These are phyloP conservation scores for Cystobasidium onofrii DNA, from an alignment of 768 basidiomycete genomes.

Conservation along the genomic window DNA sequence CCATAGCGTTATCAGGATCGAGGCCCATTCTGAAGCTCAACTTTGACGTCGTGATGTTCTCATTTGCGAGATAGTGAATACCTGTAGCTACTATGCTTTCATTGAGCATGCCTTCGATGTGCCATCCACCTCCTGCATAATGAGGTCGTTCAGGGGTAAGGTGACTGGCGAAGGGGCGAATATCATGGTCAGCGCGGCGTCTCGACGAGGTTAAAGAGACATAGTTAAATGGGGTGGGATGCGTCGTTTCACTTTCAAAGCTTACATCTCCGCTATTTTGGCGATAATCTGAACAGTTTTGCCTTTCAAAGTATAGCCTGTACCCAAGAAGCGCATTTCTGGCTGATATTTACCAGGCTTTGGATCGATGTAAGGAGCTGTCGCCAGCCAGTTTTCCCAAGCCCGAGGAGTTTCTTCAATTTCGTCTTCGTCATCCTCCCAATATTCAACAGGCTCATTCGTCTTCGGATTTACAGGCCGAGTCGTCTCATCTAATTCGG, in stretches of 20 bases:
- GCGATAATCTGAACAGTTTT: conserved; percentile 44
- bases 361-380: conserved; percentile 2
- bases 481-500: not conserved
- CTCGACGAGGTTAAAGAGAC: too few relatives aligned
- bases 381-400: not conserved
- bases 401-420: too few relatives aligned
- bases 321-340: not conserved
- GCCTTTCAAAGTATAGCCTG: not conserved
- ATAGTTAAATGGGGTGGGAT: too few relatives aligned
- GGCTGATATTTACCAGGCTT: not conserved
- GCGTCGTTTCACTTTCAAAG: too few relatives aligned
- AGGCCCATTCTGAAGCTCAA: conserved; percentile 44
- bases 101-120: conserved; percentile 47
- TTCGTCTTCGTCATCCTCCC: not conserved
- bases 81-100: conserved; percentile 40
- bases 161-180: conserved; percentile 24
- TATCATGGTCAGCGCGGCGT: not conserved
- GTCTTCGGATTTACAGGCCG: not conserved
- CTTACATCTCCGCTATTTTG: conserved; percentile 44
- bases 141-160: conserved; percentile 49
- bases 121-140: conserved; percentile 52
- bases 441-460: not conserved
- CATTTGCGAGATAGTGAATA: conserved; percentile 39
- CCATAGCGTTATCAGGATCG: conserved; percentile 1
- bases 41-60: conserved; percentile 45